phyloP scores from a whole-genome alignment of 495 filamentous ascomycete genomes.

The Penicillium angulare region DNA sequence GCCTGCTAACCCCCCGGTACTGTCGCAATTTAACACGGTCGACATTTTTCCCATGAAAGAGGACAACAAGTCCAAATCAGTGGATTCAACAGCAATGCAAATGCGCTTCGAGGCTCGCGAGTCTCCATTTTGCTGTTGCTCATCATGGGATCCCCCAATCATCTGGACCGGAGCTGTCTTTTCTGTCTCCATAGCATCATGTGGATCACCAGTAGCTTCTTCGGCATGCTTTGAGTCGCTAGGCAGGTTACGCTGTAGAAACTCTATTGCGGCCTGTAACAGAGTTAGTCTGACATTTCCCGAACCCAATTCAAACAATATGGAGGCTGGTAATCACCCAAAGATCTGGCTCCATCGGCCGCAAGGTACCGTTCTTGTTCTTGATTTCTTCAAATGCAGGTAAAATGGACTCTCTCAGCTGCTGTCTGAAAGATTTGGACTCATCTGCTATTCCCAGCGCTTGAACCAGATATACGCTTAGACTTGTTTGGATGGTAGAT shows the following conservation, averaged over 20 bases:
- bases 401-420: constrained; percentile 22
- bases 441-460: constrained; percentile 5
- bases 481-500: constrained; percentile 23
- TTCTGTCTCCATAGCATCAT: background rate
- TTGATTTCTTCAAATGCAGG: constrained; percentile 26
- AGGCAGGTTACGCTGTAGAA: constrained; percentile 10
- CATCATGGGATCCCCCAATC: background rate
- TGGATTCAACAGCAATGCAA: constrained; percentile 14
- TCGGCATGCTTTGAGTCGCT: background rate
- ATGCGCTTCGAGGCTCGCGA: constrained; percentile 27
- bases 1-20: constrained; percentile 16
- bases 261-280: constrained; percentile 21
- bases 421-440: constrained; percentile 10
- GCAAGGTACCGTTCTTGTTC: constrained; percentile 1
- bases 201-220: background rate
- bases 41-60: constrained; percentile 10
- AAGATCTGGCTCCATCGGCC: constrained; percentile 22
- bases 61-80: constrained; percentile 10
- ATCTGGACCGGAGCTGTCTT: constrained; percentile 8
- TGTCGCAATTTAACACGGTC: background rate
- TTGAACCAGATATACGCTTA: constrained; percentile 29
- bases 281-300: constrained; percentile 17
- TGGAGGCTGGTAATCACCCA: constrained; percentile 21
- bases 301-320: background rate
- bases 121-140: constrained; percentile 6